phyloP scores from a whole-genome alignment of 192 early-diverging fungal species.

The Coemansia sp. region DNA sequence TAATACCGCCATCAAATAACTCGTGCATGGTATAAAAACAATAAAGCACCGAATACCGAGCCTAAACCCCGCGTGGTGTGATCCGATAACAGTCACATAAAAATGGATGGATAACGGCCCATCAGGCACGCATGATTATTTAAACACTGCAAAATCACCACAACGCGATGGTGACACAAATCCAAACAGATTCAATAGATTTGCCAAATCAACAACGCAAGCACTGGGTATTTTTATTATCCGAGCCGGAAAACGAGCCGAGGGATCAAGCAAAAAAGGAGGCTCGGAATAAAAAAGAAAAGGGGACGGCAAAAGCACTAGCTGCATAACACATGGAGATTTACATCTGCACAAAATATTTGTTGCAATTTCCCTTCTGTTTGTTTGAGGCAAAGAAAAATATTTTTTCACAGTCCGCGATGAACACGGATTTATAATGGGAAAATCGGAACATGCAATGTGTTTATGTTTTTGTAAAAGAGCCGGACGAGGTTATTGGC shows the following conservation, averaged over 20 bases:
- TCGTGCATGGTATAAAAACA: too few relatives aligned
- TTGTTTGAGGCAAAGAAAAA: background rate
- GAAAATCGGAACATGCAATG: background rate
- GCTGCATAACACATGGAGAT: background rate
- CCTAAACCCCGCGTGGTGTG: too few relatives aligned
- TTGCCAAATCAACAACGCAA: background rate
- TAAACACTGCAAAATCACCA: too few relatives aligned
- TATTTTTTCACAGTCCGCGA: background rate
- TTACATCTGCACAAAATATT: background rate
- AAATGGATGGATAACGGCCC: too few relatives aligned
- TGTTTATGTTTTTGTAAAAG: background rate
- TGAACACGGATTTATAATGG: background rate
- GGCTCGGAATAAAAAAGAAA: background rate
- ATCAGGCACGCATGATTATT: too few relatives aligned
- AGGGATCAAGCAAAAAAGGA: background rate
- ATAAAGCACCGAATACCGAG: too few relatives aligned
- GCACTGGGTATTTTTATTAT: background rate
- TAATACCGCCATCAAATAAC: too few relatives aligned
- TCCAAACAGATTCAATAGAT: background rate
- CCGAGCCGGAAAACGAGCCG: background rate
- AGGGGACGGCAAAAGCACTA: background rate
- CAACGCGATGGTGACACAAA: too few relatives aligned
- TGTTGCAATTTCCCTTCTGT: background rate
- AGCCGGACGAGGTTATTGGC: constrained; percentile 3
- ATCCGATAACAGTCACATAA: too few relatives aligned